Evolutionary conservation across 2,329 filamentous ascomycete genomes (phyloP).

Genomic region (Camillea tinctor): DNA sequence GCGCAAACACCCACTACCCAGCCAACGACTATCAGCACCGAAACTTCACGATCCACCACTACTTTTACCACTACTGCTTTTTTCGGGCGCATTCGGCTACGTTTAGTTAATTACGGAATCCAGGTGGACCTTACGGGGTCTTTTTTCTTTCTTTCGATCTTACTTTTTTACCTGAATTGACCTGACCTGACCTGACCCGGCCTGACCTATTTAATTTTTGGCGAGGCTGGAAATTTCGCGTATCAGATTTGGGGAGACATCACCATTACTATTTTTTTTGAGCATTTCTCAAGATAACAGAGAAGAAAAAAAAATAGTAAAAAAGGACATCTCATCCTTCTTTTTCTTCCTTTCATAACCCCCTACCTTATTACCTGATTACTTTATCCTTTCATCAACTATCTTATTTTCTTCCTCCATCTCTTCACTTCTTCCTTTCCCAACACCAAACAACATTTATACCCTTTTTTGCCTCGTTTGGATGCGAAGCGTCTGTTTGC

Average conservation of each 20-base stretch:
- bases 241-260: conserved; percentile 15
- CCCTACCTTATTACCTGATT: neutral
- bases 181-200: neutral
- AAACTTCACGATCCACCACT: neutral
- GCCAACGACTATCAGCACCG: neutral
- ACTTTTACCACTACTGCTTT: too few species aligned
- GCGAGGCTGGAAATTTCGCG: conserved; percentile 23
- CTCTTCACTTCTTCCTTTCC: neutral
- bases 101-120: neutral
- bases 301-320: too few species aligned
- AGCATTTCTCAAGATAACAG: conserved; percentile 1
- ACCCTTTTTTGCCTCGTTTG: neutral
- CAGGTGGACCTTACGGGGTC: neutral
- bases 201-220: conserved; percentile 9
- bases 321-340: neutral
- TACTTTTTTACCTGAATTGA: neutral
- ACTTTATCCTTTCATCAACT: too few species aligned
- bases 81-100: neutral
- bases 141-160: too few species aligned
- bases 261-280: conserved; percentile 4
- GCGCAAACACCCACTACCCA: too few species aligned
- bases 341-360: neutral
- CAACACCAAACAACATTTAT: neutral
- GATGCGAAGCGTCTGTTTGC: too few species aligned
- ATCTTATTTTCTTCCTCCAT: neutral